phyloP scores from a whole-genome alignment of 225 moss, liverwort and hornwort species.

The Sphagnum tenellum region DNA sequence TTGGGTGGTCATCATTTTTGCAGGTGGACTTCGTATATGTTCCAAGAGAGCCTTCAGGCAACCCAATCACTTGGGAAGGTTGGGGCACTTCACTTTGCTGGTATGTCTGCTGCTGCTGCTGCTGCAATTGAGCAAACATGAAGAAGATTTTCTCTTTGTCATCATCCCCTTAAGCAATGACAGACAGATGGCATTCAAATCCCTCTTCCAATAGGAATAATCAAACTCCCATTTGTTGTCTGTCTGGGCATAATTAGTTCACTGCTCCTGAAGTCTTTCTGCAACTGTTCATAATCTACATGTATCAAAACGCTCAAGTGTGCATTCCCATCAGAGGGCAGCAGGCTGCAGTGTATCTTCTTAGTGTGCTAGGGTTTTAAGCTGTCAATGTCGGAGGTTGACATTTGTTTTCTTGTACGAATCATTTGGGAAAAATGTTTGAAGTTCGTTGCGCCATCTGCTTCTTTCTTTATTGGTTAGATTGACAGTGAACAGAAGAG shows the following conservation, averaged over 20 bases:
- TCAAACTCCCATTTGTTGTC: not conserved
- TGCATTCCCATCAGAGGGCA: no score
- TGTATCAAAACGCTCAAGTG: no score
- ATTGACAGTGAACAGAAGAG: not conserved
- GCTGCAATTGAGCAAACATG: no score
- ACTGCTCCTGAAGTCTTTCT: no score
- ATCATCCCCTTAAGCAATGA: not conserved
- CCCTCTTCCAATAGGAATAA: not conserved
- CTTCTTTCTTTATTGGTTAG: not conserved
- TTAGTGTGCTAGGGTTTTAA: no score
- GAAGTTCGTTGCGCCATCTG: no score
- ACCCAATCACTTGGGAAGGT: constrained; percentile 76
- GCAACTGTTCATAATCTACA: no score
- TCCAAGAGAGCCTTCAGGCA: constrained; percentile 39
- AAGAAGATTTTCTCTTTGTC: not conserved
- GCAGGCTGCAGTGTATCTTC: no score
- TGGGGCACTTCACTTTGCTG: constrained; percentile 99
- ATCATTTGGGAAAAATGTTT: not conserved
- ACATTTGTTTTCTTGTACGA: not conserved
- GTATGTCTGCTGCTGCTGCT: constrained; percentile 13
- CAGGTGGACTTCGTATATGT: constrained; percentile 71
- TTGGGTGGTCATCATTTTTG: not conserved
- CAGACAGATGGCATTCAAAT: not conserved
- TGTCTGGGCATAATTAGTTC: not conserved
- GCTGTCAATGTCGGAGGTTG: no score